Base-by-base conservation (phyloP, 2,329 filamentous ascomycete genomes). In the Alternaria sp. region DNA sequence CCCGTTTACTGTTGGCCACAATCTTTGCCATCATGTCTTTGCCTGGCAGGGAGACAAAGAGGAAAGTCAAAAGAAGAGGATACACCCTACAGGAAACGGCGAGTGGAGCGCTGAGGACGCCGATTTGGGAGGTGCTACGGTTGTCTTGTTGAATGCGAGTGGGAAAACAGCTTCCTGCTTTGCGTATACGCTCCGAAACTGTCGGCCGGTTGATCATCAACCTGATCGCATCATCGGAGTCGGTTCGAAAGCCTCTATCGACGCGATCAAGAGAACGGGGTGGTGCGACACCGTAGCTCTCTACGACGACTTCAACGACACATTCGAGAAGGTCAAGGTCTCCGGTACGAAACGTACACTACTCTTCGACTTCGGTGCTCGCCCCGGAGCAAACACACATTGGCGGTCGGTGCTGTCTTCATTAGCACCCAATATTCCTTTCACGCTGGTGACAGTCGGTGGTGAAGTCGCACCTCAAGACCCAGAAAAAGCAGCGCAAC, bases 111-210 rank as follows among this genome's bases (percentile, higher is more conserved):
- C 54, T 11, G 61, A 63, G 20, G 68, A 72, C 41, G 71, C 72
- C 6, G 60, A 70, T 47, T 37, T 75, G 8, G 47, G 58, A 14
- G 49, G 64, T 37, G 58, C 71, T 5, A 59, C 63, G 2, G 61
- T 74, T 10, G 53, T 75, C 6, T 15, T 72, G 14, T 60, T 75
- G n/a, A 66, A 68, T 45, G 73, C 70, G 3, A 67, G 64, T 25
- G 70, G 73, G 0, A 75, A 74, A 43, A 75, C 73, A 3, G 67
- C 59, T 11, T 63, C 71, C 58, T 46, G 58, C 5, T 74, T 74
- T 21, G 71, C 67, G 4, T 67, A 73, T 33, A 12, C 55, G 4
- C 60, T 74, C 14, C 65, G 68, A 9, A 47, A 67, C 15, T 54
- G 60, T 26, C 58, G 73, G 15, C 71, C 73, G 3, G 61, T 57